Conservation (phyloP, 208 protist species). For the Crithidia fasciculata region DNA sequence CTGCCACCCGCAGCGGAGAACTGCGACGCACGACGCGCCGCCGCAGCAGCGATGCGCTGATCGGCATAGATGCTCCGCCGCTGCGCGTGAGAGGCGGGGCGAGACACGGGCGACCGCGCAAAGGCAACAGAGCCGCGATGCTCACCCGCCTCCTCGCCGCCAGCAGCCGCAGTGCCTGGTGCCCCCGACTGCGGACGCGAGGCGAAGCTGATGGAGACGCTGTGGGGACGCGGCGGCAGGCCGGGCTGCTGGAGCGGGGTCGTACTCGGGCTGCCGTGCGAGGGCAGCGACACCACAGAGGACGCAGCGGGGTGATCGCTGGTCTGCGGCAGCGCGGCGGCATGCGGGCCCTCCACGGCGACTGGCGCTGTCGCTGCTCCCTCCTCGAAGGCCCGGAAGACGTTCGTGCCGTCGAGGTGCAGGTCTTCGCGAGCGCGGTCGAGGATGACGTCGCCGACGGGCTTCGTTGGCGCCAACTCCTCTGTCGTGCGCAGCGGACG, state of each 20-base stretch:
- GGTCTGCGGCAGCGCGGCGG: neutral
- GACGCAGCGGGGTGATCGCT: neutral
- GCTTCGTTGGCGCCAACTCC: slow-evolving; percentile 11
- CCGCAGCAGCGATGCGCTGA: slow-evolving; percentile 21
- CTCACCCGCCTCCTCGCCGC: slow-evolving; percentile 36
- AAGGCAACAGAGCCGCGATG: slow-evolving; percentile 16
- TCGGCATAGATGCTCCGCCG: slow-evolving; percentile 28
- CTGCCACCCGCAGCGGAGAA: neutral
- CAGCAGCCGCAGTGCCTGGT: neutral
- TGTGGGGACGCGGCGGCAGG: neutral
- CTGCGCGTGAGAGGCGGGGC: slow-evolving; percentile 2
- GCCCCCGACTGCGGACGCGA: slow-evolving; percentile 12
- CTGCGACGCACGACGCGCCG: slow-evolving; percentile 20
- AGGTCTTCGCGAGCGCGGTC: slow-evolving; percentile 67
- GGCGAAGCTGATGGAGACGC: slow-evolving; percentile 1
- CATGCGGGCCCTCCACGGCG: slow-evolving; percentile 1
- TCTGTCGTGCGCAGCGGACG: slow-evolving; percentile 7
- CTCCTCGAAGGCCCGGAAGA: slow-evolving; percentile 8
- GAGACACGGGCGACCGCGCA: neutral
- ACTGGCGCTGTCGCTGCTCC: neutral
- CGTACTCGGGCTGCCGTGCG: neutral
- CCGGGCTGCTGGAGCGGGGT: neutral
- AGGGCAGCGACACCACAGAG: neutral
- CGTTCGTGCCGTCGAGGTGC: slow-evolving; percentile 10
- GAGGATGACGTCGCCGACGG: slow-evolving; percentile 72